Evolutionary conservation across 1,139 yeast genomes (phyloP).

Genomic region (Candida sojae): DNA sequence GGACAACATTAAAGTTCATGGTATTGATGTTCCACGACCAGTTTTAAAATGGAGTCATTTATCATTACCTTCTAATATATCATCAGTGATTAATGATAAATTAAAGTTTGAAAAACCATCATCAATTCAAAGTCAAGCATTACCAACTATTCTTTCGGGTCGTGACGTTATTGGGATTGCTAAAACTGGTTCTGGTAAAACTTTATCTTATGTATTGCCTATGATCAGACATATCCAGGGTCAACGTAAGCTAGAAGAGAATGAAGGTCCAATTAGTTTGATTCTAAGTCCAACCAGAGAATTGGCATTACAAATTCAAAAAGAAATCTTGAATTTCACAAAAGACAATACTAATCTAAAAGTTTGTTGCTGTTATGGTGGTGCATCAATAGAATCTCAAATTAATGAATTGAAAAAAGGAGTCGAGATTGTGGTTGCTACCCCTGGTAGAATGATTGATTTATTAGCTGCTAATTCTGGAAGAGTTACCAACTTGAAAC

Average conservation of each 20-base stretch:
- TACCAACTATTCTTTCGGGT: slow-evolving; percentile 90
- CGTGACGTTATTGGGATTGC: slow-evolving; percentile 92
- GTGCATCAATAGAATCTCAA: slow-evolving; percentile 80
- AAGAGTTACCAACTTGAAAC: slow-evolving; percentile 63
- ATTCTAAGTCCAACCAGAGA: slow-evolving; percentile 93
- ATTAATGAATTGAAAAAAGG: slow-evolving; percentile 81
- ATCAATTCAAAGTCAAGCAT: slow-evolving; percentile 87
- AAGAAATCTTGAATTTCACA: slow-evolving; percentile 64
- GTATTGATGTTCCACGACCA: slow-evolving; percentile 64
- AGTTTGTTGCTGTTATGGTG: slow-evolving; percentile 92
- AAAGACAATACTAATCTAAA: slow-evolving; percentile 39
- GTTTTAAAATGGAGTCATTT: slow-evolving; percentile 77
- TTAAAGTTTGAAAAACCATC: slow-evolving; percentile 68
- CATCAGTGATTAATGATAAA: slow-evolving; percentile 51
- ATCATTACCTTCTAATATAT: slow-evolving; percentile 66
- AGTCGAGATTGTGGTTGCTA: slow-evolving; percentile 82
- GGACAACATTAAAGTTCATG: slow-evolving; percentile 65
- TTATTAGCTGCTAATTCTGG: slow-evolving; percentile 84
- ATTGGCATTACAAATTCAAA: slow-evolving; percentile 79
- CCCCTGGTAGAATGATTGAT: slow-evolving; percentile 96
- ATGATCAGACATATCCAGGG: slow-evolving; percentile 79
- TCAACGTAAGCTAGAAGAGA: slow-evolving; percentile 54
- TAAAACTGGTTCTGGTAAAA: slow-evolving; percentile 96
- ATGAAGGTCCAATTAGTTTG: slow-evolving; percentile 78
- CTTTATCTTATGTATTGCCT: slow-evolving; percentile 84